These are phyloP conservation scores for Hydnomerulius pinastri DNA, from an alignment of 768 basidiomycete species.

Conservation along the genomic window DNA sequence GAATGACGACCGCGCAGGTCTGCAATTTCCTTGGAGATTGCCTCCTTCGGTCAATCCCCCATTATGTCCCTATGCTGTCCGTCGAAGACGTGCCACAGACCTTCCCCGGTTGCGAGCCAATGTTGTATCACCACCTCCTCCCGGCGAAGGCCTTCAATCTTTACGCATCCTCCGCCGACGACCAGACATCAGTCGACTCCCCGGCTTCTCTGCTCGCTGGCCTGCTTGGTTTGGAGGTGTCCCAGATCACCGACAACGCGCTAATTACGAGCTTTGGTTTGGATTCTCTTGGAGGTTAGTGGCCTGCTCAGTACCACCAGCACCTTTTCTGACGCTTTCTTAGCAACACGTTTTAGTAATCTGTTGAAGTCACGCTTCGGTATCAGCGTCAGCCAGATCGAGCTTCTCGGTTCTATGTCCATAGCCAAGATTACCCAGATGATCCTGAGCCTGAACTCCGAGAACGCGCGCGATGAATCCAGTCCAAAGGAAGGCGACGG, in stretches of 20 bases:
- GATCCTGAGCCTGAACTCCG: not conserved
- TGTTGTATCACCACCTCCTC: constrained; percentile 11
- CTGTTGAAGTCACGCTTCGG: constrained; percentile 9
- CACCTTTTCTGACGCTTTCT: not conserved
- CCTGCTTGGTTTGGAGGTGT: constrained; percentile 7
- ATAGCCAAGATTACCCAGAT: constrained; percentile 8
- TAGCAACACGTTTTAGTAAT: constrained; percentile 14
- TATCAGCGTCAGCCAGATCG: constrained; percentile 14
- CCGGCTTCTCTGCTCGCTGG: constrained; percentile 8
- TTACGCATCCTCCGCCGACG: not conserved
- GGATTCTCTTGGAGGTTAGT: constrained; percentile 13
- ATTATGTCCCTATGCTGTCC: constrained; percentile 13
- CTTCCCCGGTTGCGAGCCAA: constrained; percentile 12
- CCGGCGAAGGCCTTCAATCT: not conserved
- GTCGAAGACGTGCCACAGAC: constrained; percentile 10
- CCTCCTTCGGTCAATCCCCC: constrained; percentile 8
- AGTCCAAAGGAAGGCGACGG: constrained; percentile 8
- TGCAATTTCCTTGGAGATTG: constrained; percentile 17
- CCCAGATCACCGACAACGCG: constrained; percentile 13
- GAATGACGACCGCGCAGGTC: constrained; percentile 17
- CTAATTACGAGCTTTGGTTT: constrained; percentile 15
- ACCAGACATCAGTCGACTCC: constrained; percentile 3
- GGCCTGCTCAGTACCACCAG: not conserved
- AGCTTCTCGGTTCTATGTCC: constrained; percentile 15
- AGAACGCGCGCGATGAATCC: not conserved